A percentile compares a stretch with the other conserved stretches of the same genome.
Conservation (phyloP, 2,329 filamentous ascomycete species). For the Scolecobasidium constrictum region DNA sequence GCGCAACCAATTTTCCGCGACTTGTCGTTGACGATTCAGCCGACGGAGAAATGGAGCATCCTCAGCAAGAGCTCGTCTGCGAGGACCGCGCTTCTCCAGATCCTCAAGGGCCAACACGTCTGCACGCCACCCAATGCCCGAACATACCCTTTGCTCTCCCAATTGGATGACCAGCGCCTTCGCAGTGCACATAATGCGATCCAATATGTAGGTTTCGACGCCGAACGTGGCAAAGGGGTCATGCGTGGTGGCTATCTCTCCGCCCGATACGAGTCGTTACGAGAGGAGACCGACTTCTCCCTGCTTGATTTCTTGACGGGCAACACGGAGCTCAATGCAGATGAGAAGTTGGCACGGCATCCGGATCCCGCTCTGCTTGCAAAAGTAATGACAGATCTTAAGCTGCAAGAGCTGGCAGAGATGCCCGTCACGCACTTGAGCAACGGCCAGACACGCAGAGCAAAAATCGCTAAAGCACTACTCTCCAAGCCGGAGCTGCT, state of each 20-base stretch:
- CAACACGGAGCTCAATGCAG: slow-evolving; percentile 71
- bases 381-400: slow-evolving; percentile 58
- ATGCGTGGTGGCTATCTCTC: slow-evolving; percentile 72
- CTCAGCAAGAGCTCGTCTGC: slow-evolving; percentile 69
- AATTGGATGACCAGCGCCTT: slow-evolving; percentile 42
- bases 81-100: slow-evolving; percentile 72
- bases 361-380: slow-evolving; percentile 36
- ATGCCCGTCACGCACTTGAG: slow-evolving; percentile 84
- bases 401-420: slow-evolving; percentile 56
- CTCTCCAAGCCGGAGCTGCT: slow-evolving; percentile 69
- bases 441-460: slow-evolving; percentile 82
- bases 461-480: slow-evolving; percentile 78
- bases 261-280: slow-evolving; percentile 77
- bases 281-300: slow-evolving; percentile 81
- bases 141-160: slow-evolving; percentile 67
- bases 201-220: slow-evolving; percentile 83
- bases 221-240: slow-evolving; percentile 47
- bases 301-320: slow-evolving; percentile 71
- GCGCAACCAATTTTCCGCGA: no score
- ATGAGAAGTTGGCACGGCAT: slow-evolving; percentile 37
- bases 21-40: no score
- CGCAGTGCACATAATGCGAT: slow-evolving; percentile 58
- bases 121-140: slow-evolving; percentile 65
- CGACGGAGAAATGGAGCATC: slow-evolving; percentile 74
- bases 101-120: slow-evolving; percentile 65